Evolutionary conservation across 2,329 filamentous ascomycete genomes (phyloP).

Genomic region (Cladosporium sp.): DNA sequence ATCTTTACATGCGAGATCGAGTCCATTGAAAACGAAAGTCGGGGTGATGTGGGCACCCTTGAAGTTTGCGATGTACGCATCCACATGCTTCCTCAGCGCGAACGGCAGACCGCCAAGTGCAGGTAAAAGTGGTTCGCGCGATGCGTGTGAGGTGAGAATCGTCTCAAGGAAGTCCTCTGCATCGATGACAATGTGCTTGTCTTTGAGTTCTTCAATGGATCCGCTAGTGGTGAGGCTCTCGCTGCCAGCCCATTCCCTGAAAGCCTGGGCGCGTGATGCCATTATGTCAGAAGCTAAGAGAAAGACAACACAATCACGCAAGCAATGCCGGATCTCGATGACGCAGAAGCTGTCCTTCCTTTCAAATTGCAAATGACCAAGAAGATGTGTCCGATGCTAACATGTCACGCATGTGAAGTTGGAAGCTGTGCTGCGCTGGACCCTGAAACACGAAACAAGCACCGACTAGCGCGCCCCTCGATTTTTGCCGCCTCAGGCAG

Average conservation of each 20-base stretch:
- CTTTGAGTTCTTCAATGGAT: slow-evolving; percentile 66
- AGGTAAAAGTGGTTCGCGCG: slow-evolving; percentile 81
- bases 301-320: neutral
- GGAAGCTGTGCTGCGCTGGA: neutral
- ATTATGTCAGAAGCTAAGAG: neutral
- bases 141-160: slow-evolving; percentile 65
- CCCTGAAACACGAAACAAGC: neutral
- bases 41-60: slow-evolving; percentile 64
- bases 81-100: slow-evolving; percentile 67
- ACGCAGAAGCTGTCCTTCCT: too few relatives aligned
- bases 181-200: slow-evolving; percentile 76
- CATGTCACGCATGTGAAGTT: neutral
- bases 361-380: neutral
- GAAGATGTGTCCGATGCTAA: neutral
- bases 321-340: neutral
- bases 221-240: slow-evolving; percentile 49
- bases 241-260: slow-evolving; percentile 46
- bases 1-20: slow-evolving; percentile 47
- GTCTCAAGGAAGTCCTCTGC: slow-evolving; percentile 83
- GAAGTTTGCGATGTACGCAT: slow-evolving; percentile 71
- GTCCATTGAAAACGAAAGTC: slow-evolving; percentile 87
- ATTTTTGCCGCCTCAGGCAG: neutral
- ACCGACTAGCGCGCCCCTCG: neutral
- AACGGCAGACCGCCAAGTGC: slow-evolving; percentile 85
- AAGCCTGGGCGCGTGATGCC: slow-evolving; percentile 13